Conservation (phyloP, 2,329 filamentous ascomycete genomes). For the Ilyonectria sp. region DNA sequence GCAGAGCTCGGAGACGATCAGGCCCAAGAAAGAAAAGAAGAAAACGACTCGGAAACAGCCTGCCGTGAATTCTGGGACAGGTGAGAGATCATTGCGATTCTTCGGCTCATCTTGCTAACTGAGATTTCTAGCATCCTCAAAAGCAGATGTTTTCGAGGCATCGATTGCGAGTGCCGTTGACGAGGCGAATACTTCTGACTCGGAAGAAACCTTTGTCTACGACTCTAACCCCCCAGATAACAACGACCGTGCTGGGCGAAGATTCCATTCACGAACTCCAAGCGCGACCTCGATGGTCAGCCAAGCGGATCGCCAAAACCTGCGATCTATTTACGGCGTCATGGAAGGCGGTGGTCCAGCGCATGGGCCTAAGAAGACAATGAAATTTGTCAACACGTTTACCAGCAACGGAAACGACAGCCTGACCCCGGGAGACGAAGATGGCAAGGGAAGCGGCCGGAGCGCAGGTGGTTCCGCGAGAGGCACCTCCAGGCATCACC, state of each 20-base stretch:
- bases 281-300: conserved; percentile 90
- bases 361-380: conserved; percentile 80
- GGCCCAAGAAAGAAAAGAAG: conserved; percentile 94
- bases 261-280: conserved; percentile 94
- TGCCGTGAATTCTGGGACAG: conserved; percentile 78
- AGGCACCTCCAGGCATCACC: conserved; percentile 82
- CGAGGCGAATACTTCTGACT: conserved; percentile 96
- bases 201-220: conserved; percentile 98
- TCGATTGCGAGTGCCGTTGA: conserved; percentile 97
- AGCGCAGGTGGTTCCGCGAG: conserved; percentile 74
- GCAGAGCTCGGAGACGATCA: conserved; percentile 94
- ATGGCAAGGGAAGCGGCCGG: conserved; percentile 74
- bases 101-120: conserved; percentile 31
- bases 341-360: conserved; percentile 70
- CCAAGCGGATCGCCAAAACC: conserved; percentile 72
- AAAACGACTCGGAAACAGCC: conserved; percentile 83
- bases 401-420: conserved; percentile 70
- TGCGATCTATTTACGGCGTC: conserved; percentile 77
- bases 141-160: conserved; percentile 98
- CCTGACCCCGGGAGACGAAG: conserved; percentile 73
- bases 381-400: conserved; percentile 94
- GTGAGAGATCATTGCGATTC: conserved; percentile 58
- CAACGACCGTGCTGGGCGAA: conserved; percentile 71
- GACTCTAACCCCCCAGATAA: conserved; percentile 92
- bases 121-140: conserved; percentile 62